Conservation (phyloP, 2,329 filamentous ascomycete genomes). For the Penicillium brasilianum region DNA sequence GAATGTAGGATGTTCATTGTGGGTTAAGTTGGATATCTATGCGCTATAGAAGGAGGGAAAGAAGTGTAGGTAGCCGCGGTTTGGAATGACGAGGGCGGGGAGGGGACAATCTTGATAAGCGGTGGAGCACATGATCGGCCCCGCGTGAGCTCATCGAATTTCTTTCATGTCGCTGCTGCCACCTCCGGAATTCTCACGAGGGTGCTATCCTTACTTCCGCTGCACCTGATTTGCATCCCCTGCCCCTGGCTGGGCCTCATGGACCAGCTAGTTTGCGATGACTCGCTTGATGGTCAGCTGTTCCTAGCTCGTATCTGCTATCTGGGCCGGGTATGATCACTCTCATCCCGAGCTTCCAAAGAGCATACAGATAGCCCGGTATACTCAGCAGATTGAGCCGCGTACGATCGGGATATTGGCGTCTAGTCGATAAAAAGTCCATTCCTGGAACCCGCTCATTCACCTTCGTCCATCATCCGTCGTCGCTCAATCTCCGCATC, state of each 20-base stretch:
- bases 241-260: background rate
- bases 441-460: slow-evolving; percentile 35
- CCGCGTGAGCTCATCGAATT: slow-evolving; percentile 28
- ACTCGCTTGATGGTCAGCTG: background rate
- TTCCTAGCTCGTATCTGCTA: background rate
- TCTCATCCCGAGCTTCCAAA: background rate
- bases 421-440: background rate
- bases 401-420: background rate
- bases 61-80: background rate
- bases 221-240: background rate
- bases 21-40: slow-evolving; percentile 11
- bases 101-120: slow-evolving; percentile 29
- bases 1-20: slow-evolving; percentile 90
- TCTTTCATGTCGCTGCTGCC: background rate
- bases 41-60: slow-evolving; percentile 19
- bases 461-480: slow-evolving; percentile 47
- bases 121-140: slow-evolving; percentile 38
- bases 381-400: background rate
- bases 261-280: background rate
- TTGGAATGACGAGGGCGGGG: slow-evolving; percentile 17
- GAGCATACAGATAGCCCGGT: background rate
- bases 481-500: slow-evolving; percentile 64
- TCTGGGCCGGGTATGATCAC: background rate
- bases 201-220: slow-evolving; percentile 5
- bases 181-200: background rate